These are phyloP conservation scores for Rhizophora apiculata DNA, from an alignment of 345 rosid species.

Conservation along the genomic window DNA sequence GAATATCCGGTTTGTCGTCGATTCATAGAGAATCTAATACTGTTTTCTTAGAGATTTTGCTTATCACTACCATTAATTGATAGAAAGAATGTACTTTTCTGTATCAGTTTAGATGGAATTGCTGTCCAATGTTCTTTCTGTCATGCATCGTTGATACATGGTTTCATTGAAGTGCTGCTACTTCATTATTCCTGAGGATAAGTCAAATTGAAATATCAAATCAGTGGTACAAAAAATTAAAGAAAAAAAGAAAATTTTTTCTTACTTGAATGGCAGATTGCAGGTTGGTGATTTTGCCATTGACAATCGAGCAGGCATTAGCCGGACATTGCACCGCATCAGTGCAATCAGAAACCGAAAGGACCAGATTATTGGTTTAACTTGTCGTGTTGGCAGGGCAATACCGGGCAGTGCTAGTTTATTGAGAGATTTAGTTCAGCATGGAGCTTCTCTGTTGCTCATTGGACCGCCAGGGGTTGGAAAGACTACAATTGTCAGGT, in stretches of 20 bases:
- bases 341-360: constrained; percentile 83
- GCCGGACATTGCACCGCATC: constrained; percentile 81
- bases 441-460: constrained; percentile 78
- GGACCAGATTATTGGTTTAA: constrained; percentile 71
- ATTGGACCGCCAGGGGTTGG: constrained; percentile 98
- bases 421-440: constrained; percentile 66
- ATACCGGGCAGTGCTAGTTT: constrained; percentile 75
- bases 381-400: constrained; percentile 92
- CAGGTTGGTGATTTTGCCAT: constrained; percentile 87
- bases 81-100: too few species aligned
- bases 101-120: too few species aligned
- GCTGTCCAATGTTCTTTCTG: too few species aligned
- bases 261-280: constrained; percentile 13
- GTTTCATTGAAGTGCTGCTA: too few species aligned
- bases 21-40: too few species aligned
- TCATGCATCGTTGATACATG: too few species aligned
- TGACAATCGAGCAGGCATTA: constrained; percentile 91
- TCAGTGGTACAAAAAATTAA: neutral
- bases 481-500: constrained; percentile 95
- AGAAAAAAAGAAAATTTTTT: neutral
- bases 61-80: too few species aligned
- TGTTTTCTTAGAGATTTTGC: too few species aligned
- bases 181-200: constrained; percentile 2
- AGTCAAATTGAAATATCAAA: neutral
- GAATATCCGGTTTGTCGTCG: too few species aligned